phyloP scores from a whole-genome alignment of 2,329 filamentous ascomycete species.

The Fusarium abutilonis region DNA sequence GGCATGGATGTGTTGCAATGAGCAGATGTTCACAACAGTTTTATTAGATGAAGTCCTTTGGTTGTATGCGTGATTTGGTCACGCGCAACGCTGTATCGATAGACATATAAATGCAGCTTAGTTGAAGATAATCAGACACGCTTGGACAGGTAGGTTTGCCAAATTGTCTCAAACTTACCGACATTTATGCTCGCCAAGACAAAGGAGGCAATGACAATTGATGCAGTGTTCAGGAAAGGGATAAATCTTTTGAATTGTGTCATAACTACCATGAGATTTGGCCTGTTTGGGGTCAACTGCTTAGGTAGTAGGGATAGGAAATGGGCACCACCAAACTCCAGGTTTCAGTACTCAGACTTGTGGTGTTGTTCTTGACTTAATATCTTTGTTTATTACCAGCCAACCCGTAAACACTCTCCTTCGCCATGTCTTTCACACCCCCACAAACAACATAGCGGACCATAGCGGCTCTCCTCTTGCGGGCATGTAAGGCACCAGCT shows the following conservation, averaged over 20 bases:
- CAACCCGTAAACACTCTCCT: neutral
- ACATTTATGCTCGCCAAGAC: too few relatives aligned
- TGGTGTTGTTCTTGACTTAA: neutral
- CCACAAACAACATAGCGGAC: slow-evolving; percentile 11
- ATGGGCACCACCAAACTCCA: too few relatives aligned
- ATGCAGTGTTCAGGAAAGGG: too few relatives aligned
- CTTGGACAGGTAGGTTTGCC: neutral
- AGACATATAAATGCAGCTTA: too few relatives aligned
- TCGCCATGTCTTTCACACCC: slow-evolving; percentile 6
- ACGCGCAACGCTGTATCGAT: slow-evolving; percentile 12
- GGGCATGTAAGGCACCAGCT: slow-evolving; percentile 40
- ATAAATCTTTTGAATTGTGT: too few relatives aligned
- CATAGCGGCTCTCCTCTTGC: slow-evolving; percentile 14
- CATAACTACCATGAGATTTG: too few relatives aligned
- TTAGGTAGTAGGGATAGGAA: too few relatives aligned
- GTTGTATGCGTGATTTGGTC: slow-evolving; percentile 28
- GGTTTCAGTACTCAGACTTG: too few relatives aligned
- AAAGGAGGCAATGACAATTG: too few relatives aligned
- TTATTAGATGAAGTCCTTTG: slow-evolving; percentile 1
- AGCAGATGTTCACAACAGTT: neutral
- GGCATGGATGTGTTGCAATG: slow-evolving; percentile 13
- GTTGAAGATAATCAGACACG: neutral
- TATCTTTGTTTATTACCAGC: neutral
- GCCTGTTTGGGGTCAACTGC: too few relatives aligned
- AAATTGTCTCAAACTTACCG: neutral